These are phyloP conservation scores for Scheffersomyces stipitis DNA, from an alignment of 805 yeast species.

Conservation along the genomic window DNA sequence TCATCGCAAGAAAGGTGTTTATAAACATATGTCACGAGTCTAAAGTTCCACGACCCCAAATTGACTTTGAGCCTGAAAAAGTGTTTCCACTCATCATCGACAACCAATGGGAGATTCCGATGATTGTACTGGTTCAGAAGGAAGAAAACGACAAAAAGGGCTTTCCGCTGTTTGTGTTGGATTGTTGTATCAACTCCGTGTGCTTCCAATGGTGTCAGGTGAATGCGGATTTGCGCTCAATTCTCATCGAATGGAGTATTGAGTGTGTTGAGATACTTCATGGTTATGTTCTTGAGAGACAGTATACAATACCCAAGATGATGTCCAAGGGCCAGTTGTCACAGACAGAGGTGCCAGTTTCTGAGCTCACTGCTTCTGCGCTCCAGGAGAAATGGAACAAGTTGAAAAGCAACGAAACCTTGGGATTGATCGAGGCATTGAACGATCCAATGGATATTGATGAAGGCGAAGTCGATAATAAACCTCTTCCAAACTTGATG, in stretches of 20 bases:
- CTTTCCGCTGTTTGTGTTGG: constrained; percentile 60
- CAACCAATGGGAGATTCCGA: constrained; percentile 84
- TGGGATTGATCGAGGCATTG: constrained; percentile 44
- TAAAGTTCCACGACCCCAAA: constrained; percentile 62
- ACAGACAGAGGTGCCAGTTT: constrained; percentile 41
- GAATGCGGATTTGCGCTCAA: constrained; percentile 59
- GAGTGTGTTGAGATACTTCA: constrained; percentile 68
- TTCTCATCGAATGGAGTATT: constrained; percentile 79
- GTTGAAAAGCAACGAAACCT: constrained; percentile 40
- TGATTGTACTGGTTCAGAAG: constrained; percentile 60
- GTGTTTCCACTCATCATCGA: constrained; percentile 65
- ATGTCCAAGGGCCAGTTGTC: constrained; percentile 62
- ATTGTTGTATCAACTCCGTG: constrained; percentile 70
- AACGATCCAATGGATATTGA: constrained; percentile 10
- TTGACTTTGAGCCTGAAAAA: constrained; percentile 52
- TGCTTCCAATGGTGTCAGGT: constrained; percentile 62
- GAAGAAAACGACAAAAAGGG: constrained; percentile 73
- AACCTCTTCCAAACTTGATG: constrained; percentile 29
- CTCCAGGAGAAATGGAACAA: constrained; percentile 36
- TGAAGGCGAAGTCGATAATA: constrained; percentile 9
- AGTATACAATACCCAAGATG: constrained; percentile 70
- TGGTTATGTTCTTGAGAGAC: constrained; percentile 56
- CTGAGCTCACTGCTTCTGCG: constrained; percentile 41
- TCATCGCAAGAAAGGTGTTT: constrained; percentile 53
- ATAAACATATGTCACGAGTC: constrained; percentile 71